Percentiles rank a stretch among this genome's conserved stretches.
These are phyloP conservation scores for Chalciporus piperatus DNA, from an alignment of 768 basidiomycete genomes.

Conservation along the genomic window DNA sequence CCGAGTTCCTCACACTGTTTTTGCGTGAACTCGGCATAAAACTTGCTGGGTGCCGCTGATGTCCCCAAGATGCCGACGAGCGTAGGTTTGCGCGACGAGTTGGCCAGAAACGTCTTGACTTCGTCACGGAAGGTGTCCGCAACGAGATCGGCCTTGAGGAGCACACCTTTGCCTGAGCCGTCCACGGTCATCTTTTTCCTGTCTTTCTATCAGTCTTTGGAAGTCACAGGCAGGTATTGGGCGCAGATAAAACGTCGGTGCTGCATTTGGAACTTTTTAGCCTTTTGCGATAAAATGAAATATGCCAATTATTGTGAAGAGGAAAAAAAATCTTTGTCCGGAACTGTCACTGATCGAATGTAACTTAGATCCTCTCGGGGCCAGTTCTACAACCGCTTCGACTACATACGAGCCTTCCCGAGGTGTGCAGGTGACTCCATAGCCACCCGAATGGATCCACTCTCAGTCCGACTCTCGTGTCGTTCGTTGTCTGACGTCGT, in stretches of 20 bases:
- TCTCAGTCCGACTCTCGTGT: no score
- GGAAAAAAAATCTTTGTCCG: no score
- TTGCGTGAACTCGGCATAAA: slow-evolving; percentile 87
- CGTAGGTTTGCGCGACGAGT: slow-evolving; percentile 51
- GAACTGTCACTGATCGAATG: no score
- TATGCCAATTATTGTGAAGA: no score
- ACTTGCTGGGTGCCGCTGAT: slow-evolving; percentile 71
- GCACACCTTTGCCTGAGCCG: slow-evolving; percentile 59
- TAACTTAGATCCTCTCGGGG: no score
- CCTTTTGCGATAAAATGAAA: no score
- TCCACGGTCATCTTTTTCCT: slow-evolving; percentile 25
- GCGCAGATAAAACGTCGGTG: neutral
- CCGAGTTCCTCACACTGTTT: slow-evolving; percentile 90
- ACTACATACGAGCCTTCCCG: no score
- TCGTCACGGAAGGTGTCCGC: slow-evolving; percentile 70
- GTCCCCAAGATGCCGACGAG: slow-evolving; percentile 92
- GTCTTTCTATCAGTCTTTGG: neutral
- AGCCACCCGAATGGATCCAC: no score
- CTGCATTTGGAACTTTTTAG: no score
- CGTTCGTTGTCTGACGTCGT: no score
- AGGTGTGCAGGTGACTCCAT: no score
- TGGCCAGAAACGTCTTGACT: slow-evolving; percentile 48
- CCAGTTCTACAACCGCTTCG: no score
- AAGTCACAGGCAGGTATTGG: neutral
- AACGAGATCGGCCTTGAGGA: slow-evolving; percentile 77